Conservation (phyloP, 2,329 filamentous ascomycete species). For the Colletotrichum kahawae region DNA sequence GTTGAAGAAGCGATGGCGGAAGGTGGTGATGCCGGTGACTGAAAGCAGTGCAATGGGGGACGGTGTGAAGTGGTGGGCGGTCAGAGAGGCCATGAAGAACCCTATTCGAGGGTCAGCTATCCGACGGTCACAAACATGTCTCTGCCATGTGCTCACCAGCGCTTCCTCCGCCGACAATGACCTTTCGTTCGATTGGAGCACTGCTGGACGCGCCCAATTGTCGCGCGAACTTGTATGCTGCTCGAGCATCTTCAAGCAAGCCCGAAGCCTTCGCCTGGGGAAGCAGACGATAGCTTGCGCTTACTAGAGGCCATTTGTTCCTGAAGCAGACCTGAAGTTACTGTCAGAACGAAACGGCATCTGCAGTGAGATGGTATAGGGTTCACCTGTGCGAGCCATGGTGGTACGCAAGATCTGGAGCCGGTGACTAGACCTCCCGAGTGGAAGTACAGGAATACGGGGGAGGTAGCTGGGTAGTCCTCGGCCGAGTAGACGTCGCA, state of each 20-base stretch:
- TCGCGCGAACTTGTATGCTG: conserved; percentile 36
- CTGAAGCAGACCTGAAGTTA: conserved; percentile 30
- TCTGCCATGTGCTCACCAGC: conserved; percentile 29
- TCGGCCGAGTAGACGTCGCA: conserved; percentile 38
- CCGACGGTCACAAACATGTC: not conserved
- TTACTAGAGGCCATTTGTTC: conserved; percentile 38
- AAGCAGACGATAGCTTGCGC: conserved; percentile 38
- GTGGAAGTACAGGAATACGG: conserved; percentile 43
- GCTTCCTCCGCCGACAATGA: conserved; percentile 37
- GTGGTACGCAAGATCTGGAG: conserved; percentile 33
- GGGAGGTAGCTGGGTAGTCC: conserved; percentile 26
- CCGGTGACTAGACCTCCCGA: conserved; percentile 38
- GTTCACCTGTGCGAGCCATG: conserved; percentile 39
- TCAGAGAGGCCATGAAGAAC: conserved; percentile 34
- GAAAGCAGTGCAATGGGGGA: conserved; percentile 37
- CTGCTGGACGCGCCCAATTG: conserved; percentile 18
- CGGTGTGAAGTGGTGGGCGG: conserved; percentile 33
- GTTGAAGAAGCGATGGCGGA: conserved; percentile 39
- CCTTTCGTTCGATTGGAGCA: conserved; percentile 22
- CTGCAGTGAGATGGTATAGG: not conserved
- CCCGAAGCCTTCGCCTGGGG: conserved; percentile 33
- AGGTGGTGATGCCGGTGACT: conserved; percentile 40
- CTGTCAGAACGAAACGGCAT: not conserved
- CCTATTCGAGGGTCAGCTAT: conserved; percentile 23
- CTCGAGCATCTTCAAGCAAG: conserved; percentile 33